Conservation (phyloP, 202 grass and related monocot genomes). For the Setaria viridis region DNA sequence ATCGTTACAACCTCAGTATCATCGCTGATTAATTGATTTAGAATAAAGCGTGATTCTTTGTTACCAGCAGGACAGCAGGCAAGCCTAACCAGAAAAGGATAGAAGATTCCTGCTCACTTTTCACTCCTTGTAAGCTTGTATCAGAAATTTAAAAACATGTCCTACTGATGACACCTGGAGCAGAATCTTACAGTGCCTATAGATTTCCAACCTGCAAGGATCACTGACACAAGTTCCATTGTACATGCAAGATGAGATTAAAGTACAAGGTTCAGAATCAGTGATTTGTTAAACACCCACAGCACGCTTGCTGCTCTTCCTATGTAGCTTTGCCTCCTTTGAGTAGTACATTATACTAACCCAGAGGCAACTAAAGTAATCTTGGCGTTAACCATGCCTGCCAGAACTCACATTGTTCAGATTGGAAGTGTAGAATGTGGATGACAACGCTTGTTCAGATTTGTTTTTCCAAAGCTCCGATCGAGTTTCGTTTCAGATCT, state of each 20-base stretch:
- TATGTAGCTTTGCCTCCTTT: slow-evolving; percentile 33
- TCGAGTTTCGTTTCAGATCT: background rate
- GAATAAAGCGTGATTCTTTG: background rate
- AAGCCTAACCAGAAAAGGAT: slow-evolving; percentile 12
- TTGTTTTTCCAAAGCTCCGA: background rate
- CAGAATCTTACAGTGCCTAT: slow-evolving; percentile 57
- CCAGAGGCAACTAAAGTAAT: slow-evolving; percentile 42
- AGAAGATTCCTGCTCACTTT: slow-evolving; percentile 44
- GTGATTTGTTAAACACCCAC: slow-evolving; percentile 59
- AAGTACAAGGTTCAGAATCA: slow-evolving; percentile 32
- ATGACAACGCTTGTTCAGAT: background rate
- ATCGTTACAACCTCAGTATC: background rate
- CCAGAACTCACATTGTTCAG: slow-evolving; percentile 39
- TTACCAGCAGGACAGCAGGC: background rate
- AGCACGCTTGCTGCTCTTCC: slow-evolving; percentile 33
- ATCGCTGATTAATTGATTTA: background rate
- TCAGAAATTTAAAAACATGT: slow-evolving; percentile 27
- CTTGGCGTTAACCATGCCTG: slow-evolving; percentile 36
- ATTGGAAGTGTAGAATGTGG: background rate
- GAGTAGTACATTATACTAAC: slow-evolving; percentile 19
- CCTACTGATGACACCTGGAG: slow-evolving; percentile 38
- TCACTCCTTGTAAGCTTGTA: slow-evolving; percentile 32
- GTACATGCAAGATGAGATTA: slow-evolving; percentile 44
- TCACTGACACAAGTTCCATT: slow-evolving; percentile 52
- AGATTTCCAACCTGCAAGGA: slow-evolving; percentile 47